These are phyloP conservation scores for Escallonia herrerae DNA, from an alignment of 129 eudicot species.

Conservation along the genomic window DNA sequence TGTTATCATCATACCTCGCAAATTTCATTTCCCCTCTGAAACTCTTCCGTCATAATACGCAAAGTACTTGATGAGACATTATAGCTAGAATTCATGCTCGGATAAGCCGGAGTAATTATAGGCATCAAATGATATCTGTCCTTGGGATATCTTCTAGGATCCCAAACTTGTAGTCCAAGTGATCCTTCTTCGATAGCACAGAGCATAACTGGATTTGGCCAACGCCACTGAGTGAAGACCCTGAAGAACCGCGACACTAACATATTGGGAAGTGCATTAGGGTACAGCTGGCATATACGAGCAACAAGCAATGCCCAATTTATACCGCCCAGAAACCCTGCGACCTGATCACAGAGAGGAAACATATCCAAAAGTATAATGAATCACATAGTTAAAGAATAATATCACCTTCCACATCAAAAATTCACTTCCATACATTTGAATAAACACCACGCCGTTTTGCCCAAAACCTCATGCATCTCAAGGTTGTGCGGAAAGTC, in stretches of 20 bases:
- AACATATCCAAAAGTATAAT: background rate
- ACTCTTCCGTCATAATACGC: constrained; percentile 65
- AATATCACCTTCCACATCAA: background rate
- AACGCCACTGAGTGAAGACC: constrained; percentile 71
- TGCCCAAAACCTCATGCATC: constrained; percentile 97
- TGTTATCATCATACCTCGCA: constrained; percentile 40
- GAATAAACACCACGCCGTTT: constrained; percentile 96
- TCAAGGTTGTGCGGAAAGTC: constrained; percentile 86
- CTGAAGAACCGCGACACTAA: constrained; percentile 60
- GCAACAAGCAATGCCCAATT: constrained; percentile 84
- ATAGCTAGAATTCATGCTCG: constrained; percentile 75
- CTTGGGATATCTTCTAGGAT: constrained; percentile 51
- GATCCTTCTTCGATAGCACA: constrained; percentile 60
- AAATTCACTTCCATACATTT: constrained; percentile 41
- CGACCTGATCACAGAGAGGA: constrained; percentile 32
- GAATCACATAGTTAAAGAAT: background rate
- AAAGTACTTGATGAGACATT: constrained; percentile 63
- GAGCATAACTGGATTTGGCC: constrained; percentile 77
- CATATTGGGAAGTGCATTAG: constrained; percentile 69
- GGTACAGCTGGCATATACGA: constrained; percentile 69
- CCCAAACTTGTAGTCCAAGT: constrained; percentile 67
- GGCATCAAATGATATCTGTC: constrained; percentile 67
- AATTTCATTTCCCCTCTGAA: constrained; percentile 51
- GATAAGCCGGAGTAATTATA: constrained; percentile 71
- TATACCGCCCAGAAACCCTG: constrained; percentile 68